phyloP scores from a whole-genome alignment of 352 stramenopile genomes.

The Hyaloperonospora arabidopsidis region DNA sequence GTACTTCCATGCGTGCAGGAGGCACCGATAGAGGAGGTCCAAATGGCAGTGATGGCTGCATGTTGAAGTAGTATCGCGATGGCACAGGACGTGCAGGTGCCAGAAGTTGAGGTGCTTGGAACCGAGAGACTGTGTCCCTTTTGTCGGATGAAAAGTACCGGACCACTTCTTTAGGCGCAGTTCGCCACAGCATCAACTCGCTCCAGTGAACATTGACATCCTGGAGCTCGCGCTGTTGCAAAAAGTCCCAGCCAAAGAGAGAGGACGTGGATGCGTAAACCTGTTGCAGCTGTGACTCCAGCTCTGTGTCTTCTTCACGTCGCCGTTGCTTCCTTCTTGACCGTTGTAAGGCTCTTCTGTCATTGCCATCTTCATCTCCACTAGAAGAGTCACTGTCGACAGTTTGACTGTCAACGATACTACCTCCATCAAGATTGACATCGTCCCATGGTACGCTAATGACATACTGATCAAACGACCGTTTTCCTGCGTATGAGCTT shows the following conservation, averaged over 20 bases:
- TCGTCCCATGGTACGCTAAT: conserved; percentile 39
- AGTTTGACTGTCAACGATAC: conserved; percentile 11
- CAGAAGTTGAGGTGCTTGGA: conserved; percentile 18
- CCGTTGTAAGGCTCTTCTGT: conserved; percentile 7
- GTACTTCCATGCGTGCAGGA: conserved; percentile 8
- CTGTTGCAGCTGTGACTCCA: conserved; percentile 63
- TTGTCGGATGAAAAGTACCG: conserved; percentile 50
- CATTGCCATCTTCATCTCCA: conserved; percentile 20
- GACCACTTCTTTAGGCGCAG: conserved; percentile 61
- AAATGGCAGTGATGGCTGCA: conserved; percentile 10
- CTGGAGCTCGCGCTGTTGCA: conserved; percentile 40
- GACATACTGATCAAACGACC: conserved; percentile 68
- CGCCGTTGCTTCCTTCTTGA: conserved; percentile 29
- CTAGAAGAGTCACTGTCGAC: conserved; percentile 17
- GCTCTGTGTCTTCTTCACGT: conserved; percentile 41
- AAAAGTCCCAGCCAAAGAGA: conserved; percentile 75
- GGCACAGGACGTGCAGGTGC: conserved; percentile 3
- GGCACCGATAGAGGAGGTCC: conserved; percentile 10
- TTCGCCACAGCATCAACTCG: conserved; percentile 52
- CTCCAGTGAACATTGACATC: conserved; percentile 31
- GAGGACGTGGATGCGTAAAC: conserved; percentile 65
- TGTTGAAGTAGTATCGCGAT: conserved; percentile 51
- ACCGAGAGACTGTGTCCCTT: conserved; percentile 24
- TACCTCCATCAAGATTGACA: conserved; percentile 17
- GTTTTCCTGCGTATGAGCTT: conserved; percentile 33